Evolutionary conservation across 2,329 filamentous ascomycete genomes (phyloP).

Genomic region (Apiospora malaysiana): DNA sequence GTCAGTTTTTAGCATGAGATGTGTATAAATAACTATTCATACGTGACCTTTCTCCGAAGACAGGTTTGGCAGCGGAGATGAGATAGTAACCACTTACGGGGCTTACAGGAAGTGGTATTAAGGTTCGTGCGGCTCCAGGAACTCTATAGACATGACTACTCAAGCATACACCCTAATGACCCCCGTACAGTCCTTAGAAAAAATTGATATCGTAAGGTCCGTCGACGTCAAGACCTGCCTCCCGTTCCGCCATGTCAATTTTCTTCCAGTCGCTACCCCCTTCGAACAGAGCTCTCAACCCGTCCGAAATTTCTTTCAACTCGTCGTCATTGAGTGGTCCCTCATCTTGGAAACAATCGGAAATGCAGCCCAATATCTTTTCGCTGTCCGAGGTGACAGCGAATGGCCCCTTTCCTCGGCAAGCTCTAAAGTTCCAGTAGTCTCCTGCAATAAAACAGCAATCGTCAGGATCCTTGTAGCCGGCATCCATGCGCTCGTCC

Average conservation of each 20-base stretch:
- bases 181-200: too few species aligned
- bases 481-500: not conserved
- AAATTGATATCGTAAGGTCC: not conserved
- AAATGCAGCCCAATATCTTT: not conserved
- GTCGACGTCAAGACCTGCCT: not conserved
- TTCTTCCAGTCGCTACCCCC: not conserved
- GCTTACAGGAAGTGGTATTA: too few species aligned
- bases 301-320: not conserved
- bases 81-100: too few species aligned
- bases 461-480: not conserved
- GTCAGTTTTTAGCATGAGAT: too few species aligned
- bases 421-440: conserved; percentile 5
- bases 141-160: too few species aligned
- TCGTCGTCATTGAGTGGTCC: not conserved
- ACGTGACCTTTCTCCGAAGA: too few species aligned
- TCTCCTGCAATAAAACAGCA: not conserved
- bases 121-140: not conserved
- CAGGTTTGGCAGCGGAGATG: too few species aligned
- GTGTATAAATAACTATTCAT: too few species aligned
- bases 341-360: not conserved
- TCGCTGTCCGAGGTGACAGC: not conserved
- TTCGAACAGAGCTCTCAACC: not conserved
- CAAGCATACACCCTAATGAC: too few species aligned
- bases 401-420: not conserved
- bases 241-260: not conserved